These are phyloP conservation scores for Kurtzmaniella quercitrusa DNA, from an alignment of 1,139 yeast species.

Conservation along the genomic window DNA sequence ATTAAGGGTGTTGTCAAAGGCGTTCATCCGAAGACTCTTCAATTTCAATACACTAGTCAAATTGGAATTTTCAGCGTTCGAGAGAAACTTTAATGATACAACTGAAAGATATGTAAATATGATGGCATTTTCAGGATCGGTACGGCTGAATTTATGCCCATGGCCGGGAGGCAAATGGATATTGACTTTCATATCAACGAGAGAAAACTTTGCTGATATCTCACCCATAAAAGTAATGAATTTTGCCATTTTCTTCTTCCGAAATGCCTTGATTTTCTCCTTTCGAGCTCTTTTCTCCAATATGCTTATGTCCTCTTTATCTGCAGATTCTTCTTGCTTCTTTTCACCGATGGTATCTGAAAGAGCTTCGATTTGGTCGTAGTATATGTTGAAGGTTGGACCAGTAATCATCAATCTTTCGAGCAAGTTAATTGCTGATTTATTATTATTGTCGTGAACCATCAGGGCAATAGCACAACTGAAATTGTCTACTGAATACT, in stretches of 20 bases:
- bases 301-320: neutral
- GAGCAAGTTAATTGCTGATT: conserved; percentile 7
- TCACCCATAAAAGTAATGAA: conserved; percentile 13
- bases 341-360: conserved; percentile 5
- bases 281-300: conserved; percentile 3
- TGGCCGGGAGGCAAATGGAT: conserved; percentile 29
- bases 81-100: neutral
- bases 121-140: conserved; percentile 7
- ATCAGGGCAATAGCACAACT: conserved; percentile 1
- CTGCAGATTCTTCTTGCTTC: conserved; percentile 2
- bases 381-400: conserved; percentile 35
- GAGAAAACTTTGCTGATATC: conserved; percentile 23
- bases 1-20: conserved; percentile 28
- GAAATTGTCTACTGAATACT: neutral
- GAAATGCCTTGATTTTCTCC: conserved; percentile 4
- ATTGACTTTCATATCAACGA: conserved; percentile 28
- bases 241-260: conserved; percentile 2
- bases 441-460: neutral
- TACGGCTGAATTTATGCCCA: conserved; percentile 23
- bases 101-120: conserved; percentile 19
- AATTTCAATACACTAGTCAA: conserved; percentile 18
- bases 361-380: conserved; percentile 30
- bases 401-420: conserved; percentile 16
- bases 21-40: conserved; percentile 27
- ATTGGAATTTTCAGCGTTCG: neutral